Evolutionary conservation across 2,329 filamentous ascomycete genomes (phyloP).

Genomic region (Aspergillus piperis): DNA sequence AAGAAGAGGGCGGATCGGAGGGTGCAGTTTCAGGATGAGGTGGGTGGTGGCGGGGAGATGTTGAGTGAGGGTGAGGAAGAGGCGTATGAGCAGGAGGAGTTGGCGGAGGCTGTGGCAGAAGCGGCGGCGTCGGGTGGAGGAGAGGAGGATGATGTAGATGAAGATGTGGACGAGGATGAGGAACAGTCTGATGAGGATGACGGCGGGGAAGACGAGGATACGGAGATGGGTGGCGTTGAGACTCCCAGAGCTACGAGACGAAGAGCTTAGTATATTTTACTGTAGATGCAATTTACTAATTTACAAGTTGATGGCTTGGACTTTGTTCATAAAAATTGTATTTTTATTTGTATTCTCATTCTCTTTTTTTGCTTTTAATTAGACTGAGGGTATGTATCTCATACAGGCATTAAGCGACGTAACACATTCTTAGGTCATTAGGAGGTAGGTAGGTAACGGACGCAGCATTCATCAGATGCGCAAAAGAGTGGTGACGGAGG

Average conservation of each 20-base stretch:
- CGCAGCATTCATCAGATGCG: background rate
- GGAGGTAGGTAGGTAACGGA: conserved; percentile 14
- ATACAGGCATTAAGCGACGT: conserved; percentile 19
- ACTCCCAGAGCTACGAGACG: background rate
- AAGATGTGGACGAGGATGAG: conserved; percentile 18
- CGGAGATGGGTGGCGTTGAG: background rate
- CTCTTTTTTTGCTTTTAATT: conserved; percentile 3
- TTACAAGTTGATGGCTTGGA: background rate
- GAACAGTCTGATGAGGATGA: conserved; percentile 3
- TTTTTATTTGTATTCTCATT: too few relatives aligned
- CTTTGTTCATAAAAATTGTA: background rate
- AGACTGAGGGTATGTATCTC: conserved; percentile 13
- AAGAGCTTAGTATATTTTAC: too few relatives aligned
- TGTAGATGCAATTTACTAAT: background rate
- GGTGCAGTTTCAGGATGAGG: conserved; percentile 26
- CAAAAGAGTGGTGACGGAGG: background rate
- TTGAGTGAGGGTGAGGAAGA: conserved; percentile 36
- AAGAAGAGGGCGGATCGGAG: conserved; percentile 2
- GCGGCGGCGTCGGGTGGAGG: conserved; percentile 27
- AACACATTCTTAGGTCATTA: conserved; percentile 20
- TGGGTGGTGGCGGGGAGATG: conserved; percentile 16
- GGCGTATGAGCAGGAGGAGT: conserved; percentile 33
- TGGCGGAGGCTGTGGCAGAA: conserved; percentile 31
- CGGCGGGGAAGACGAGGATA: background rate
- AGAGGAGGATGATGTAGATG: conserved; percentile 23